Evolutionary conservation across 2,329 filamentous ascomycete species (phyloP).

Genomic region (Dryadomyces quercivorus): DNA sequence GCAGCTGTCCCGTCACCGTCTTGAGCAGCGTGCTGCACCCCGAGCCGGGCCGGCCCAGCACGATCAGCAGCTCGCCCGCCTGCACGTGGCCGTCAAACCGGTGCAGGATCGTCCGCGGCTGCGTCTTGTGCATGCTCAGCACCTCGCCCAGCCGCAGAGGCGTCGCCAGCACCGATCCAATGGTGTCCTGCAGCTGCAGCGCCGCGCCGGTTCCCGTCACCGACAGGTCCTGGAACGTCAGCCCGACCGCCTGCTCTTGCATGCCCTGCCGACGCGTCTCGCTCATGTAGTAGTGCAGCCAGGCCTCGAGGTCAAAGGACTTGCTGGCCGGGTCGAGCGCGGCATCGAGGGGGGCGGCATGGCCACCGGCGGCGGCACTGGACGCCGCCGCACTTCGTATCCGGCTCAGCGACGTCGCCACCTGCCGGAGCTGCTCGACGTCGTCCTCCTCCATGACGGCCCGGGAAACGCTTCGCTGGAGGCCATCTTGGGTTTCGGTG

Average conservation of each 20-base stretch:
- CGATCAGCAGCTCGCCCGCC: slow-evolving; percentile 43
- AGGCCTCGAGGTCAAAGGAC: slow-evolving; percentile 37
- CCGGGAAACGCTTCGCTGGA: background rate
- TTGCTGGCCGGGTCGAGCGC: slow-evolving; percentile 32
- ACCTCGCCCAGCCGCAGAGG: slow-evolving; percentile 31
- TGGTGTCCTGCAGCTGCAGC: slow-evolving; percentile 59
- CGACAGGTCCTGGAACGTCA: slow-evolving; percentile 54
- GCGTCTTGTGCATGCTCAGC: slow-evolving; percentile 33
- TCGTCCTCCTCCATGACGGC: slow-evolving; percentile 7
- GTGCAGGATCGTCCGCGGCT: slow-evolving; percentile 48
- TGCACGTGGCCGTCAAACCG: slow-evolving; percentile 44
- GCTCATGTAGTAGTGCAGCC: slow-evolving; percentile 48
- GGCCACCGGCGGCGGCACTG: slow-evolving; percentile 1
- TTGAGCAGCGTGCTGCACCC: slow-evolving; percentile 47
- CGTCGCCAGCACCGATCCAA: slow-evolving; percentile 43
- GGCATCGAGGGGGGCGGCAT: slow-evolving; percentile 20
- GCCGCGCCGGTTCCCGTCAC: slow-evolving; percentile 55
- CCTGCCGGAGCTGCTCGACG: slow-evolving; percentile 4
- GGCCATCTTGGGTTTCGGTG: background rate
- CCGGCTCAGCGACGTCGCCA: slow-evolving; percentile 20
- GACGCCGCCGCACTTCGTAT: background rate
- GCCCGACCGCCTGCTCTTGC: slow-evolving; percentile 39
- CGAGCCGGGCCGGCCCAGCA: slow-evolving; percentile 43
- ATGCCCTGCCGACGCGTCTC: slow-evolving; percentile 36
- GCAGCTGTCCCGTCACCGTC: slow-evolving; percentile 45